Percentiles rank a stretch among this genome's conserved stretches.
Conservation (phyloP, 108 stramenopile genomes). For the Bacterosira constricta region DNA sequence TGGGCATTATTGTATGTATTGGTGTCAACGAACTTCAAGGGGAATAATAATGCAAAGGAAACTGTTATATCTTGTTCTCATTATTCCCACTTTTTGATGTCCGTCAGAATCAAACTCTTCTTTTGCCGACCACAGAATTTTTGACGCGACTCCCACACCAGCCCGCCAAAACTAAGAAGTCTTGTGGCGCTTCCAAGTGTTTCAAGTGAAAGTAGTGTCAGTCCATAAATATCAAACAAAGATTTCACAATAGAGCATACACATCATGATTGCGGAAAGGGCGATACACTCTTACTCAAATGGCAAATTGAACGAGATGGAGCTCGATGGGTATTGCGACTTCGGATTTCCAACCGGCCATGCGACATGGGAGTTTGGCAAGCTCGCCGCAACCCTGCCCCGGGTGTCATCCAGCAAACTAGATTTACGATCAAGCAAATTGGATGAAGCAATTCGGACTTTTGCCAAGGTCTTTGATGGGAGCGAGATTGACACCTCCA, state of each 20-base stretch:
- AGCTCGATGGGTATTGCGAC: constrained; percentile 25
- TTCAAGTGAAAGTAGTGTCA: too few species aligned
- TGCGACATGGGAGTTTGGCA: neutral
- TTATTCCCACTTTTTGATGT: too few species aligned
- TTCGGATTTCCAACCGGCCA: constrained; percentile 6
- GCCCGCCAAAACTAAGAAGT: too few species aligned
- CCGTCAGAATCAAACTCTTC: too few species aligned
- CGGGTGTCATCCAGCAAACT: constrained; percentile 12
- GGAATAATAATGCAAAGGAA: too few species aligned
- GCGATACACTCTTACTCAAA: constrained; percentile 10
- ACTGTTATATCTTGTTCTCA: too few species aligned
- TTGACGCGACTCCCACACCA: too few species aligned
- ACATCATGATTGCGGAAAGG: constrained; percentile 6
- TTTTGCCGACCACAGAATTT: too few species aligned
- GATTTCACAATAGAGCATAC: neutral
- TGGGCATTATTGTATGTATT: too few species aligned
- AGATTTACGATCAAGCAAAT: constrained; percentile 3
- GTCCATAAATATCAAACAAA: too few species aligned
- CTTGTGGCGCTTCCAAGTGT: too few species aligned
- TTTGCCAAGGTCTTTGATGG: constrained; percentile 17
- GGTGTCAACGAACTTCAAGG: too few species aligned
- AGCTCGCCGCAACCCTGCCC: constrained; percentile 10
- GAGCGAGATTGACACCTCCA: constrained; percentile 35
- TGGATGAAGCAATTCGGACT: constrained; percentile 18
- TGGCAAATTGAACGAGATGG: constrained; percentile 19